Percentiles rank a stretch among this genome's conserved stretches.
Evolutionary conservation across 768 basidiomycete genomes (phyloP).

Genomic region (Pholiota conissans): DNA sequence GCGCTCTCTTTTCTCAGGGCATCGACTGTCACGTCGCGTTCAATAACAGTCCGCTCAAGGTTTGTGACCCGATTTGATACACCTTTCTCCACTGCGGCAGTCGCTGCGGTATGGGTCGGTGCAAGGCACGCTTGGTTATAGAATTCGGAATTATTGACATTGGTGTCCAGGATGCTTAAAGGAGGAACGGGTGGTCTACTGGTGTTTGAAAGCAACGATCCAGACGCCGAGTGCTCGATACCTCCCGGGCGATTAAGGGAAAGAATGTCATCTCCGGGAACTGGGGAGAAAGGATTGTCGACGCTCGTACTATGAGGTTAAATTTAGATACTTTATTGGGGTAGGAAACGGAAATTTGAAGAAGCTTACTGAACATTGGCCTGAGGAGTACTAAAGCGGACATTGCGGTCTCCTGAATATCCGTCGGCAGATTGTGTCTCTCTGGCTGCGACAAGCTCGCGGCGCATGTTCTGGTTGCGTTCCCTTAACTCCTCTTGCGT

Average conservation of each 20-base stretch:
- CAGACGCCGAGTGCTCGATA: slow-evolving; percentile 38
- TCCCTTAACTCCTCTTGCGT: slow-evolving; percentile 5
- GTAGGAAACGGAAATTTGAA: slow-evolving; percentile 1
- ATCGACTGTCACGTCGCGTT: slow-evolving; percentile 5
- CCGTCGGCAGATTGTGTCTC: not conserved
- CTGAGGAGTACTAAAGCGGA: slow-evolving; percentile 1
- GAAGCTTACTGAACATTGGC: slow-evolving; percentile 6
- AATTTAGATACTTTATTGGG: not conserved
- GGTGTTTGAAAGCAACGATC: slow-evolving; percentile 44
- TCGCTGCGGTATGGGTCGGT: not conserved
- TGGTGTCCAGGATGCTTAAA: slow-evolving; percentile 30
- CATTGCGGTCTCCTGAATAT: not conserved
- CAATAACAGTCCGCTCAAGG: slow-evolving; percentile 6
- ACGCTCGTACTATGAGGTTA: not conserved
- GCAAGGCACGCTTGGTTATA: not conserved
- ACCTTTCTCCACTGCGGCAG: not conserved
- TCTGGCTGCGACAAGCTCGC: slow-evolving; percentile 6
- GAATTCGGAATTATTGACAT: not conserved
- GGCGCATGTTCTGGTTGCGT: slow-evolving; percentile 5
- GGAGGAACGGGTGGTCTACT: slow-evolving; percentile 55
- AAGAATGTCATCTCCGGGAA: not conserved
- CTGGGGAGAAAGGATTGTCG: not conserved
- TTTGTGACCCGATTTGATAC: not conserved
- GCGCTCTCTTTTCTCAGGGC: slow-evolving; percentile 7
- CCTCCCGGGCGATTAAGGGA: not conserved